phyloP scores from a whole-genome alignment of 169 alveolate genomes.

The Eimeria sp. region DNA sequence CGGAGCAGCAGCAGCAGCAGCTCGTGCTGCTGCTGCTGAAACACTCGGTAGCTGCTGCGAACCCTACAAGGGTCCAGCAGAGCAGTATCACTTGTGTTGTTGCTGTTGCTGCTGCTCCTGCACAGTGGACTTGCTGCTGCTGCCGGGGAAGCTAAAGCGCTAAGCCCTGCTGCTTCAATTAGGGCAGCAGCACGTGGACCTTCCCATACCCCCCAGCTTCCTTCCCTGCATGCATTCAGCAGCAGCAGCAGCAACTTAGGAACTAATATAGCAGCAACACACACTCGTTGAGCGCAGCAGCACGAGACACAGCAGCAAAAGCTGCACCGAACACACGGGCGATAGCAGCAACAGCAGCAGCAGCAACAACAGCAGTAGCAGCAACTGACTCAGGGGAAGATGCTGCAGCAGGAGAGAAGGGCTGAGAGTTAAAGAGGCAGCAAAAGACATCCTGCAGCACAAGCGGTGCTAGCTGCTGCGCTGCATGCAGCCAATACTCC shows the following conservation, averaged over 20 bases:
- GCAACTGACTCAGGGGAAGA: slow-evolving; percentile 1
- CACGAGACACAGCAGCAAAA: neutral
- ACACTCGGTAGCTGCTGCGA: slow-evolving; percentile 54
- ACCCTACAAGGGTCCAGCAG: slow-evolving; percentile 56
- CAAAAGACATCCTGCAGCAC: slow-evolving; percentile 58
- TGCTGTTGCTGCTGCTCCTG: neutral
- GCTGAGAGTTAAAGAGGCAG: slow-evolving; percentile 40
- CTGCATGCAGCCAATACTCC: slow-evolving; percentile 46
- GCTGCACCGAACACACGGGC: too few relatives aligned
- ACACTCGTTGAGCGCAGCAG: neutral
- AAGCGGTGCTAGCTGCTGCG: slow-evolving; percentile 54
- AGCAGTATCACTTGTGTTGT: neutral
- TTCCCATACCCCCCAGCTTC: neutral
- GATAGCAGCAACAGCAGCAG: slow-evolving; percentile 22
- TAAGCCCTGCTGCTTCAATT: slow-evolving; percentile 57
- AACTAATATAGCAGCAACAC: neutral
- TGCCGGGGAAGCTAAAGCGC: slow-evolving; percentile 13
- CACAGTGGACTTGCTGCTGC: neutral
- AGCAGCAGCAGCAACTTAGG: too few relatives aligned
- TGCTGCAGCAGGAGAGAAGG: slow-evolving; percentile 6
- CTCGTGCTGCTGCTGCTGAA: slow-evolving; percentile 70
- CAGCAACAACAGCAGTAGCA: slow-evolving; percentile 12
- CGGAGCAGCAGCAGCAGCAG: slow-evolving; percentile 70
- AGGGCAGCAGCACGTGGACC: neutral
- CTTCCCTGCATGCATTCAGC: slow-evolving; percentile 16